These are phyloP conservation scores for Daedaleopsis nitida DNA, from an alignment of 768 basidiomycete species.

Conservation along the genomic window DNA sequence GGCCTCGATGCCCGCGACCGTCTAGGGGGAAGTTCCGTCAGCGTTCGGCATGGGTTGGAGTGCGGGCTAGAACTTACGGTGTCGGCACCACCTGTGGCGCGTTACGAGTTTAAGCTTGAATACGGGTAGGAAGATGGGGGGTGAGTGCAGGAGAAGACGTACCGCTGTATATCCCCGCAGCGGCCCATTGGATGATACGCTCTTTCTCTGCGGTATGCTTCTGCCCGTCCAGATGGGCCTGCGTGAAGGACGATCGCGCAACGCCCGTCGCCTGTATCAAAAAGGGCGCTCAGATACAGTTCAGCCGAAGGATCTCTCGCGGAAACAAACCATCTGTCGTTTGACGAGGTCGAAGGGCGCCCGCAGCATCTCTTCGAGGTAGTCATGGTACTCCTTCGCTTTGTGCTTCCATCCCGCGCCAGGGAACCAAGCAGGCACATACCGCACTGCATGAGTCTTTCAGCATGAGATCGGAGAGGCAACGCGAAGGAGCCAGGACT, in stretches of 20 bases:
- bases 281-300: neutral
- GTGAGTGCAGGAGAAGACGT: slow-evolving; percentile 34
- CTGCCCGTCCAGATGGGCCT: slow-evolving; percentile 54
- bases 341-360: slow-evolving; percentile 33
- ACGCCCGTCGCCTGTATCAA: slow-evolving; percentile 53
- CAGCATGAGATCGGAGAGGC: neutral
- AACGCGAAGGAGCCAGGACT: neutral
- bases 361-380: slow-evolving; percentile 25
- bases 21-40: slow-evolving; percentile 21
- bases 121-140: slow-evolving; percentile 19
- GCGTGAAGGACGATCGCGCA: slow-evolving; percentile 56
- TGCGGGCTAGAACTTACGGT: slow-evolving; percentile 32
- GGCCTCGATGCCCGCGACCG: slow-evolving; percentile 21
- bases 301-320: neutral
- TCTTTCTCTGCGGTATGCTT: slow-evolving; percentile 54
- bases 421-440: slow-evolving; percentile 42
- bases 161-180: slow-evolving; percentile 24
- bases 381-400: slow-evolving; percentile 11
- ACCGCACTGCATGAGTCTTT: slow-evolving; percentile 26
- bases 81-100: slow-evolving; percentile 31
- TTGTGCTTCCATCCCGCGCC: slow-evolving; percentile 37
- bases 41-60: neutral
- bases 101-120: neutral
- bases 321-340: slow-evolving; percentile 32
- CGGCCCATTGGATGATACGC: slow-evolving; percentile 64